These are phyloP conservation scores for Nakazawaea populi DNA, from an alignment of 805 yeast genomes.

Conservation along the genomic window DNA sequence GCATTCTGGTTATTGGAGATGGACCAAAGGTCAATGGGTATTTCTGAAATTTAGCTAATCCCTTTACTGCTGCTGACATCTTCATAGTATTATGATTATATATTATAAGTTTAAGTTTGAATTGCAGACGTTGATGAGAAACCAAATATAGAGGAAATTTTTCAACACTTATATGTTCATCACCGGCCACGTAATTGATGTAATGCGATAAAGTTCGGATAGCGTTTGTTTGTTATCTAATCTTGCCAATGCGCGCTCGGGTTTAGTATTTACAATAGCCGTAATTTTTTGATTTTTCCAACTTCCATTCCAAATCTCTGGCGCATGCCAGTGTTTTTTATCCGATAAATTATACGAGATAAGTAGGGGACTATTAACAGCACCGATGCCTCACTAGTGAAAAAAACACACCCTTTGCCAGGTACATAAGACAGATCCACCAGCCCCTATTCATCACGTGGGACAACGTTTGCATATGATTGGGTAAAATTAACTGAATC, in stretches of 20 bases:
- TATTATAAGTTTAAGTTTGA: background rate
- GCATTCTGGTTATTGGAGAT: conserved; percentile 27
- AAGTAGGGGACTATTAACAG: no score
- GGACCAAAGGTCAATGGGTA: conserved; percentile 27
- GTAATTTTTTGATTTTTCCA: background rate
- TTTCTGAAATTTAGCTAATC: conserved; percentile 17
- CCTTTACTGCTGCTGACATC: conserved; percentile 5
- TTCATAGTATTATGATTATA: background rate
- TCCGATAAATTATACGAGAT: background rate
- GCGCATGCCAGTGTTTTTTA: background rate
- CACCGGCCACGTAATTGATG: no score
- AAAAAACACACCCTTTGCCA: no score
- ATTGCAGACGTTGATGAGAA: no score
- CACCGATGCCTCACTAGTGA: no score
- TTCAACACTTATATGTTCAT: no score
- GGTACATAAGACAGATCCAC: no score
- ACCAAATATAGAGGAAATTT: no score
- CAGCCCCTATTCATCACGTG: no score
- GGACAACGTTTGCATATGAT: no score
- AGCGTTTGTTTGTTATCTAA: background rate
- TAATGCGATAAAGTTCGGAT: no score
- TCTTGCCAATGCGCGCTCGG: background rate
- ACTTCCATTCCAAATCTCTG: background rate
- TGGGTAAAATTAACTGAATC: no score
- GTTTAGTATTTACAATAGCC: background rate